Percentiles rank a stretch among this genome's conserved stretches.
These are phyloP conservation scores for Osmanthus fragrans DNA, from an alignment of 257 asterid species.

Conservation along the genomic window DNA sequence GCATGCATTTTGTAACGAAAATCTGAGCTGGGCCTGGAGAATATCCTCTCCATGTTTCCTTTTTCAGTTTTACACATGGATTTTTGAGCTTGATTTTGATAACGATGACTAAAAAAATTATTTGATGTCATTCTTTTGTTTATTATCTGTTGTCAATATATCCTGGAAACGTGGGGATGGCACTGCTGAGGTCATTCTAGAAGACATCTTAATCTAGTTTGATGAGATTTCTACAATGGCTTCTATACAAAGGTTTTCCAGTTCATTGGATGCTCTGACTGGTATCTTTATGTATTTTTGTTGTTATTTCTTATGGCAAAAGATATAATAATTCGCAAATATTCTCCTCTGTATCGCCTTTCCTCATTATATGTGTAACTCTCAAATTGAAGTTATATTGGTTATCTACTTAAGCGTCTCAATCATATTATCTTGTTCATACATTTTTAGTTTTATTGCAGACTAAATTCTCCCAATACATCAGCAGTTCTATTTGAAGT, in stretches of 20 bases:
- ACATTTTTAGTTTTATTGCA: slow-evolving; percentile 28
- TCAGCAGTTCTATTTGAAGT: slow-evolving; percentile 76
- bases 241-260: background rate
- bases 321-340: background rate
- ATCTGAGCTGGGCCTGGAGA: no score
- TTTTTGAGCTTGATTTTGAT: background rate
- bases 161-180: background rate
- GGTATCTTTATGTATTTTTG: background rate
- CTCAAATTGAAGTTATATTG: background rate
- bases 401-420: background rate
- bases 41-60: no score
- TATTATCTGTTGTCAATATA: background rate
- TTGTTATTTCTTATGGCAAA: background rate
- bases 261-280: background rate
- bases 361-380: background rate
- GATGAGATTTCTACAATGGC: background rate
- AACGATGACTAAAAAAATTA: background rate
- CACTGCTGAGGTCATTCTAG: background rate
- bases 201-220: background rate
- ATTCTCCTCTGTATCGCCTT: background rate
- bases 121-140: background rate
- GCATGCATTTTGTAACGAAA: no score
- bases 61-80: no score
- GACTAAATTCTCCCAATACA: slow-evolving; percentile 84
- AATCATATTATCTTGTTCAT: background rate